phyloP scores from a whole-genome alignment of 768 basidiomycete genomes.

The Lactarius vividus region DNA sequence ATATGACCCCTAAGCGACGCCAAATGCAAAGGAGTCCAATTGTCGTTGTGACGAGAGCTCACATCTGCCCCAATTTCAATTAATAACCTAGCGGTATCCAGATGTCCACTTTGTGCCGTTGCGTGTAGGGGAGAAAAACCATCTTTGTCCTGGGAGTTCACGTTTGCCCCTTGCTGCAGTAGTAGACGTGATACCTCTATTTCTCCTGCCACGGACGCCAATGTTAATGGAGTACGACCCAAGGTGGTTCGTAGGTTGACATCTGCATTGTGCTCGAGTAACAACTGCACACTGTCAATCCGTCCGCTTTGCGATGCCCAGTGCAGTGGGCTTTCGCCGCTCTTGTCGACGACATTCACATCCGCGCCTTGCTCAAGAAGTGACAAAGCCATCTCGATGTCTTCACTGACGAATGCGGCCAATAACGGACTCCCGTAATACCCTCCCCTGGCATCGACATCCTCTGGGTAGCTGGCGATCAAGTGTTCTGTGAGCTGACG shows the following conservation, averaged over 20 bases:
- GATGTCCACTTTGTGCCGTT: background rate
- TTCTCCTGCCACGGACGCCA: background rate
- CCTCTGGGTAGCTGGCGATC: background rate
- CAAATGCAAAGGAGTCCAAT: no score
- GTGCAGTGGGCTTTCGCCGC: background rate
- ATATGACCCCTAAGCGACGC: no score
- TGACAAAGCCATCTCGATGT: background rate
- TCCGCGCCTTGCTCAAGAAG: constrained; percentile 3
- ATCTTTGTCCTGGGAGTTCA: background rate
- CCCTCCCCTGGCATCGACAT: background rate
- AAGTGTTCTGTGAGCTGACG: background rate
- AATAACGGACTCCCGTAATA: background rate
- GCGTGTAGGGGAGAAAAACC: background rate
- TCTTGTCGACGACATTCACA: background rate
- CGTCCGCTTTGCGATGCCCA: background rate
- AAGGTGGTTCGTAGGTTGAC: background rate
- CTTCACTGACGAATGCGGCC: background rate
- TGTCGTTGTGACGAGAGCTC: no score
- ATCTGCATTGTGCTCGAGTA: constrained; percentile 11
- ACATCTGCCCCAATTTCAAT: background rate
- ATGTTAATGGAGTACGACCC: no score
- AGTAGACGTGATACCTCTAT: background rate
- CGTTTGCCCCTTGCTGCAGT: background rate
- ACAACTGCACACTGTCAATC: background rate
- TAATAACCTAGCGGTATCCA: background rate